Conservation (phyloP, 257 asterid genomes). For the Solanum bulbocastanum region DNA sequence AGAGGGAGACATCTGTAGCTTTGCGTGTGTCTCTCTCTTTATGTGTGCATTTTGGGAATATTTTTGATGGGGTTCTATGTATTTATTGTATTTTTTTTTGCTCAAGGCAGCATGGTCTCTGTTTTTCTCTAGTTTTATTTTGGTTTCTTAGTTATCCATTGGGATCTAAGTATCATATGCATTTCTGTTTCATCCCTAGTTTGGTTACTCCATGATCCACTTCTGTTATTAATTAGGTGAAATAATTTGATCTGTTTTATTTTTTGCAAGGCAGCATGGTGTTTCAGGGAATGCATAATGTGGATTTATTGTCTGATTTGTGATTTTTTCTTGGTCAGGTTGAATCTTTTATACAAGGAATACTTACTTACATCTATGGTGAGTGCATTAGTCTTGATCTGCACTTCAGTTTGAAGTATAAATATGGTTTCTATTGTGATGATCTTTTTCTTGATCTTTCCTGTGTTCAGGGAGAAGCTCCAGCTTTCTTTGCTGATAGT, state of each 20-base stretch:
- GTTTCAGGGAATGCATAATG: neutral
- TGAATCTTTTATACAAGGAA: constrained; percentile 21
- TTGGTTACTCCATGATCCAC: constrained; percentile 1
- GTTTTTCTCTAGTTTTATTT: neutral
- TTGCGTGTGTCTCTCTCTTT: neutral
- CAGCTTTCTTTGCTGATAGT: constrained; percentile 57
- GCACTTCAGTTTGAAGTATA: neutral
- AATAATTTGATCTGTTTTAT: neutral
- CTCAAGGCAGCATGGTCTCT: neutral
- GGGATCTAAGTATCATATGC: constrained; percentile 9
- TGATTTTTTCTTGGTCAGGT: constrained; percentile 28
- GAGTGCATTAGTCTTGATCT: constrained; percentile 13
- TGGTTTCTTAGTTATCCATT: neutral
- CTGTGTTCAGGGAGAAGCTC: constrained; percentile 77
- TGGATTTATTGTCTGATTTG: constrained; percentile 13
- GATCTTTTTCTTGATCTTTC: constrained; percentile 8
- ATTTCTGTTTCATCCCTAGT: constrained; percentile 4
- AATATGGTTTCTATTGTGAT: constrained; percentile 1
- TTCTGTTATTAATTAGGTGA: constrained; percentile 1
- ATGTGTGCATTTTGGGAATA: neutral
- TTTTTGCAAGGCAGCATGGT: neutral
- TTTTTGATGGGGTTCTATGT: neutral
- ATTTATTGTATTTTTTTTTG: neutral
- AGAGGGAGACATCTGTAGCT: neutral
- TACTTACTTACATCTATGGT: constrained; percentile 42